These are phyloP conservation scores for Fraxinus angustifolia DNA, from an alignment of 305 asterid species.

Conservation along the genomic window DNA sequence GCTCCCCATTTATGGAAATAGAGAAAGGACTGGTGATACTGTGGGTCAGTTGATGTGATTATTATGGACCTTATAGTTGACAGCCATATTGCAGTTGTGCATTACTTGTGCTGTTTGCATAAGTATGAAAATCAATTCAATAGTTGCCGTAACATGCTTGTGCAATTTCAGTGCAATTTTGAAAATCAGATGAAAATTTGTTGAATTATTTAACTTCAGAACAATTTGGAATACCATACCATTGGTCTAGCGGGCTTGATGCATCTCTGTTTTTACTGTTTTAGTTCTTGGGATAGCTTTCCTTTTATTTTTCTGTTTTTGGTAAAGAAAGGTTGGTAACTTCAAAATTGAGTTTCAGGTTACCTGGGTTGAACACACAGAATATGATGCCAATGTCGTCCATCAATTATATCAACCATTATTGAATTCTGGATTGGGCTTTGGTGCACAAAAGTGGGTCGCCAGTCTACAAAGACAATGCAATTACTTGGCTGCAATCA, in stretches of 20 bases:
- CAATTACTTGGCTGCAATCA: conserved; percentile 29
- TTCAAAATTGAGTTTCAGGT: conserved; percentile 44
- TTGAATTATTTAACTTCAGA: neutral
- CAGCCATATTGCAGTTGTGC: neutral
- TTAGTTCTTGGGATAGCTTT: neutral
- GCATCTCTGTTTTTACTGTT: neutral
- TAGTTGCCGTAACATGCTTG: neutral
- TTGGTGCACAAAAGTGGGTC: conserved; percentile 82
- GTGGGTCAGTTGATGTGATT: neutral
- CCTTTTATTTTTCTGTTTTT: neutral
- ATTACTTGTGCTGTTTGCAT: neutral
- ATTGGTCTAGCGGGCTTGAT: neutral
- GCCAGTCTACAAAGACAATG: conserved; percentile 58
- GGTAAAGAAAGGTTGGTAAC: neutral
- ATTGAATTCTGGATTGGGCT: conserved; percentile 62
- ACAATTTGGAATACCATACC: neutral
- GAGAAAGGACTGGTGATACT: neutral
- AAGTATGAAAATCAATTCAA: neutral
- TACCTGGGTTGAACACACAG: conserved; percentile 78
- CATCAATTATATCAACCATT: conserved; percentile 55
- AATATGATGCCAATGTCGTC: conserved; percentile 50
- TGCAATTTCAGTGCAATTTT: neutral
- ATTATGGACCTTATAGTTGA: neutral
- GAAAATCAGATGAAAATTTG: neutral
- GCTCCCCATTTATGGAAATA: neutral